Percentiles rank a stretch among this genome's conserved stretches.
These are phyloP conservation scores for Komagataella mondaviorum DNA, from an alignment of 805 yeast species.

Conservation along the genomic window DNA sequence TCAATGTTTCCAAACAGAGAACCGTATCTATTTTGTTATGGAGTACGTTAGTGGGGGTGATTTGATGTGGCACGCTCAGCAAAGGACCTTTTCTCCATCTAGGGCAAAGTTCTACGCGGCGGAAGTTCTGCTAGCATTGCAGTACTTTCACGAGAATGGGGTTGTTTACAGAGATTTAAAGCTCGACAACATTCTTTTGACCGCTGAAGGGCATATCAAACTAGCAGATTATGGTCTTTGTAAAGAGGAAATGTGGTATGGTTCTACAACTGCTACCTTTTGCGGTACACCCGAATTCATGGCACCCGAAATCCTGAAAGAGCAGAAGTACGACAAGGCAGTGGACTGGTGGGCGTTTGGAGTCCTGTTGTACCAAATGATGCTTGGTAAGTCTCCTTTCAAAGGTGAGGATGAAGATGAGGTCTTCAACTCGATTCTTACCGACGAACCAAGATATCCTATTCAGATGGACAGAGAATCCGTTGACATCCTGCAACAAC, in stretches of 20 bases:
- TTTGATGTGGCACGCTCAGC: conserved; percentile 98
- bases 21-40: conserved; percentile 96
- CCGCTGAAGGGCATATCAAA: conserved; percentile 88
- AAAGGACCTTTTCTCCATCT: conserved; percentile 73
- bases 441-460: conserved; percentile 94
- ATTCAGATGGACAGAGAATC: conserved; percentile 96
- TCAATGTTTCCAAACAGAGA: conserved; percentile 96
- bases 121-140: conserved; percentile 82
- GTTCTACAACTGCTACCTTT: conserved; percentile 81
- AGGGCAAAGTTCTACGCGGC: conserved; percentile 97
- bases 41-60: conserved; percentile 97
- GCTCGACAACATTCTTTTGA: conserved; percentile 82
- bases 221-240: conserved; percentile 96
- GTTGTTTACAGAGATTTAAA: conserved; percentile 94
- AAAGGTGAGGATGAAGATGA: conserved; percentile 85
- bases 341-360: conserved; percentile 99
- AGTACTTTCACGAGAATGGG: conserved; percentile 90
- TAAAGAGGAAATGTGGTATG: conserved; percentile 59
- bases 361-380: conserved; percentile 90
- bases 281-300: conserved; percentile 99
- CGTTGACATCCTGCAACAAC: conserved; percentile 83
- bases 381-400: conserved; percentile 92
- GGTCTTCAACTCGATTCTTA: conserved; percentile 88
- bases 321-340: conserved; percentile 82
- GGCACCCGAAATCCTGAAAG: conserved; percentile 97